Percentiles rank a stretch among this genome's conserved stretches.
Conservation (phyloP, 371 early-diverging fungal genomes). For the Batkoa obscura region DNA sequence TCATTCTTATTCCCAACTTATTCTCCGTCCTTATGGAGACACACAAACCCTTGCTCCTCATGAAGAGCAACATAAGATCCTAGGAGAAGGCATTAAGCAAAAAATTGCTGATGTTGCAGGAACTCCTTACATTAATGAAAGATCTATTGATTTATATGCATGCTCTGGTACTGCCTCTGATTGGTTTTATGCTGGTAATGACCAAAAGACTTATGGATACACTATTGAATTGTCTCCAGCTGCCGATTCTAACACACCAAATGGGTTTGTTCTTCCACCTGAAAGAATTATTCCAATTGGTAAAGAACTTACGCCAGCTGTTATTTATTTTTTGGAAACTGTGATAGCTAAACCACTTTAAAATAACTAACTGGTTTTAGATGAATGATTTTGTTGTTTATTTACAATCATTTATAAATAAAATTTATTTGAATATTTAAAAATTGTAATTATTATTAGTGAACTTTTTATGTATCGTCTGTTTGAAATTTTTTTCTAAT, state of each 20-base stretch:
- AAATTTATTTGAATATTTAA: too few species aligned
- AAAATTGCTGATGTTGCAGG: slow-evolving; percentile 10
- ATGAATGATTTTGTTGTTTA: too few species aligned
- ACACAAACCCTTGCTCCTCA: slow-evolving; percentile 8
- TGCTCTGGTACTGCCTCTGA: not conserved
- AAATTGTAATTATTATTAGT: too few species aligned
- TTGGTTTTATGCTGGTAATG: not conserved
- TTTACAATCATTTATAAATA: too few species aligned
- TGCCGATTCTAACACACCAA: not conserved
- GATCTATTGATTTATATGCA: not conserved
- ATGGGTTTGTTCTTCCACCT: slow-evolving; percentile 7
- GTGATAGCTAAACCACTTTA: not conserved
- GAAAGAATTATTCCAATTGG: slow-evolving; percentile 4
- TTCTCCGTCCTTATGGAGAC: slow-evolving; percentile 24
- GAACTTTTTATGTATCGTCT: too few species aligned
- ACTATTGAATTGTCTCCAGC: not conserved
- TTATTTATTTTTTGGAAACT: not conserved
- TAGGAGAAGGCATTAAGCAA: slow-evolving; percentile 11
- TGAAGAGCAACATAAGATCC: slow-evolving; percentile 4
- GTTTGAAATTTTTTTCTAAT: too few species aligned
- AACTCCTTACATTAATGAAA: not conserved
- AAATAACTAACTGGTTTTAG: too few species aligned
- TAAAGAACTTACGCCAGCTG: slow-evolving; percentile 1
- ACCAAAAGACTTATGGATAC: not conserved
- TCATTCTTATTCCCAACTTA: slow-evolving; percentile 24